These are phyloP conservation scores for Lactarius psammicola DNA, from an alignment of 768 basidiomycete species.

Conservation along the genomic window DNA sequence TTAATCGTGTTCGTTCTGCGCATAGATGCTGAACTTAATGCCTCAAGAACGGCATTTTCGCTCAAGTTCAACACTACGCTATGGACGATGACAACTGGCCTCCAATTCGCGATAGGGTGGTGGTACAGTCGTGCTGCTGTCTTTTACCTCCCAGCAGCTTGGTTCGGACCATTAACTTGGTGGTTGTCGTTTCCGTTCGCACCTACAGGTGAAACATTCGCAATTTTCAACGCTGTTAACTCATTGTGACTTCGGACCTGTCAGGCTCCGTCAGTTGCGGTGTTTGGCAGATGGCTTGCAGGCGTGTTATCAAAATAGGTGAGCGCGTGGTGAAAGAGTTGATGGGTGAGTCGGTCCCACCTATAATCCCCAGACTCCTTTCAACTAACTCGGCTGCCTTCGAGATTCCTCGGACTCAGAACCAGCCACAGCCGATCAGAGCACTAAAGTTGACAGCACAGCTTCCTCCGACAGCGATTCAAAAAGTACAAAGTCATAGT, in stretches of 20 bases:
- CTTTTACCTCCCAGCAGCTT: slow-evolving; percentile 87
- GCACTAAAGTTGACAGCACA: background rate
- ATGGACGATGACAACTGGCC: slow-evolving; percentile 85
- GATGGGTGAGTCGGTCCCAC: slow-evolving; percentile 13
- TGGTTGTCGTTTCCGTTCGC: slow-evolving; percentile 89
- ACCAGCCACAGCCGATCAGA: background rate
- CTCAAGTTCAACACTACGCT: slow-evolving; percentile 69
- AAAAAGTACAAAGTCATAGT: background rate
- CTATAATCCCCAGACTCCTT: background rate
- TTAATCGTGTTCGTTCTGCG: background rate
- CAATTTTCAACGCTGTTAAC: slow-evolving; percentile 9
- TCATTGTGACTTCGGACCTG: background rate
- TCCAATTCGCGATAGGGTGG: slow-evolving; percentile 84
- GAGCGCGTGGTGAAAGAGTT: slow-evolving; percentile 44
- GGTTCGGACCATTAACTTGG: slow-evolving; percentile 90
- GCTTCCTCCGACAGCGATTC: background rate
- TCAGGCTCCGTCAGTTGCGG: slow-evolving; percentile 90
- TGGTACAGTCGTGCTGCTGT: slow-evolving; percentile 90
- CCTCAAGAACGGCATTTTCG: slow-evolving; percentile 72
- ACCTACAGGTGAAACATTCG: slow-evolving; percentile 62
- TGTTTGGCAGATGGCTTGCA: slow-evolving; percentile 95
- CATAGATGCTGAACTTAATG: slow-evolving; percentile 74
- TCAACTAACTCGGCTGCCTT: background rate
- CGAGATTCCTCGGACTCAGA: slow-evolving; percentile 4
- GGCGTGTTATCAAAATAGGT: slow-evolving; percentile 73